Evolutionary conservation across 192 early-diverging fungal genomes (phyloP), one percentile per base, ranked within the genome.

Genomic region (Linderina pennispora): DNA sequence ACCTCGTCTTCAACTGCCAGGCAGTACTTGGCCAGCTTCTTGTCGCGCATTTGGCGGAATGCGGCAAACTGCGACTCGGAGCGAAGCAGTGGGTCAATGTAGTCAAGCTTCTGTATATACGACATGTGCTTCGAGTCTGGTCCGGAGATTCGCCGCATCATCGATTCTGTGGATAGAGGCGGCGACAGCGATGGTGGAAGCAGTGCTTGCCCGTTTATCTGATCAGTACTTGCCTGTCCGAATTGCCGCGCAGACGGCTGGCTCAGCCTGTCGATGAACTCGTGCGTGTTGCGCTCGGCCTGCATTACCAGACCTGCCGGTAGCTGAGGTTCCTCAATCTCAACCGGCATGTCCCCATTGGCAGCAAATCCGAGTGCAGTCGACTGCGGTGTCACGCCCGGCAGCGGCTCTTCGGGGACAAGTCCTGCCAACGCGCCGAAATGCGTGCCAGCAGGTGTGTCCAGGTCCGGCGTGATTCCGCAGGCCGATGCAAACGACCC

Each of bases 391-490:
- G n/a, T n/a, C n/a, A n/a, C n/a, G n/a, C n/a, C n/a, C n/a, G n/a
- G n/a, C n/a, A n/a, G n/a, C 3, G 33, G 24, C 14, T 54, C 58
- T 1, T 45, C 57, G 0, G 54, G 45, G 36, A 56, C 24, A 17
- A 62, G 42, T 13, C 35, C 22, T 1, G 53, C 58, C 6, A 50
- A 16, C 4, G 53, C 43, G 5, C 43, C 8, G 41, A 69, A 69
- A 32, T 43, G 58, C 36, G 65, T 58, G 16, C 65, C 65, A 0
- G 58, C 49, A 2, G 54, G 46, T 10, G 45, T 45, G 22, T 69
- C 65, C 18, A 69, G 36, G 19, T 69, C 65, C n/a, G 65, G 58
- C 10, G 47, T 20, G 17, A 69, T 45, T 1, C 65, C 65, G 20
- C 65, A 62, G 14, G 65, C 58, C 3, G 38, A 23, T 13, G 54